These are phyloP conservation scores for Fusarium sp. DNA, from an alignment of 2,329 filamentous ascomycete genomes.

Conservation along the genomic window DNA sequence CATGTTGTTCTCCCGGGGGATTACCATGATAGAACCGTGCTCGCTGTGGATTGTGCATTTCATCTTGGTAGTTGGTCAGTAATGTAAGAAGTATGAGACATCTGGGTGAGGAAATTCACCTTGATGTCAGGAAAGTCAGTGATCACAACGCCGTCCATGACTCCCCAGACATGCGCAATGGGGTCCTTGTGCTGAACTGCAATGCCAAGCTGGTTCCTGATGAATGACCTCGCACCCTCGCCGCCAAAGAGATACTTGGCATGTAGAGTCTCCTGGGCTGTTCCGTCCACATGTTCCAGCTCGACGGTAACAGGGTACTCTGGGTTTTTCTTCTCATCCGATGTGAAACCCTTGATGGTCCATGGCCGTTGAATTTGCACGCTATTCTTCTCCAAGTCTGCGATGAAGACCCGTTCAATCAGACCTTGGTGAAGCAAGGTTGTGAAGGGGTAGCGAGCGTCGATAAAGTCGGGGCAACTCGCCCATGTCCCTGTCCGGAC, in stretches of 20 bases:
- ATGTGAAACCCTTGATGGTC: conserved; percentile 71
- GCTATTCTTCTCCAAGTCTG: conserved; percentile 72
- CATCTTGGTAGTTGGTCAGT: conserved; percentile 67
- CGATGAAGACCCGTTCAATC: conserved; percentile 78
- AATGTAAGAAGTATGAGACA: neutral
- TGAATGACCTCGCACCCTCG: conserved; percentile 76
- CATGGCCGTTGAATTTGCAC: conserved; percentile 73
- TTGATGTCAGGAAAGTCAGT: conserved; percentile 85
- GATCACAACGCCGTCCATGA: conserved; percentile 79
- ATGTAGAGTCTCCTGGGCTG: conserved; percentile 72
- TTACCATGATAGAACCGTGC: conserved; percentile 82
- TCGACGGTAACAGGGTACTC: conserved; percentile 85
- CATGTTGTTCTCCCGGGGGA: conserved; percentile 77
- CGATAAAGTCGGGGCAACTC: conserved; percentile 86
- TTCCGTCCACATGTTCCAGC: conserved; percentile 81
- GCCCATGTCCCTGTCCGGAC: conserved; percentile 81
- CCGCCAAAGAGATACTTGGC: conserved; percentile 79
- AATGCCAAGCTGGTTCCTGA: conserved; percentile 75
- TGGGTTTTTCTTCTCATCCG: conserved; percentile 65
- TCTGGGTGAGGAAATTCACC: conserved; percentile 51
- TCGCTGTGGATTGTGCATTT: conserved; percentile 82
- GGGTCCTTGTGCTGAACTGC: conserved; percentile 78
- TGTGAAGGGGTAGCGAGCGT: conserved; percentile 77
- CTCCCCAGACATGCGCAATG: conserved; percentile 79
- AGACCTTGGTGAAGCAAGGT: conserved; percentile 78